phyloP scores from a whole-genome alignment of 2,329 filamentous ascomycete genomes.

The Fusarium protoensiforme region DNA sequence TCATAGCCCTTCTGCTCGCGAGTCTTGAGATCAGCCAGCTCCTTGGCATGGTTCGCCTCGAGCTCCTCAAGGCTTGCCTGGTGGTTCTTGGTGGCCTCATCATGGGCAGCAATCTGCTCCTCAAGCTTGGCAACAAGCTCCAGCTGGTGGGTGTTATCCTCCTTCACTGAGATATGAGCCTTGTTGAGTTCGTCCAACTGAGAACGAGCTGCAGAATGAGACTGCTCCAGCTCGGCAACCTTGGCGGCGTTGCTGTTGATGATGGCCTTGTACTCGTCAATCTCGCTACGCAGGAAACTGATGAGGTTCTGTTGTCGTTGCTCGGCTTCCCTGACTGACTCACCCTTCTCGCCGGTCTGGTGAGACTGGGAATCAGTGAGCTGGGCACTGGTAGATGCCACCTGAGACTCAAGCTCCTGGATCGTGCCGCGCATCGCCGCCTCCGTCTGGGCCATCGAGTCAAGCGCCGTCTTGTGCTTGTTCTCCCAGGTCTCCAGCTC shows the following conservation, averaged over 20 bases:
- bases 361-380: slow-evolving; percentile 57
- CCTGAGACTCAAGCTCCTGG: slow-evolving; percentile 73
- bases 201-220: slow-evolving; percentile 72
- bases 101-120: slow-evolving; percentile 69
- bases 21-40: slow-evolving; percentile 60
- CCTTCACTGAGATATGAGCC: slow-evolving; percentile 63
- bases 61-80: slow-evolving; percentile 63
- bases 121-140: slow-evolving; percentile 65
- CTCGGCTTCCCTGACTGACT: slow-evolving; percentile 59
- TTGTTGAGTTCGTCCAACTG: slow-evolving; percentile 75
- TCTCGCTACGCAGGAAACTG: slow-evolving; percentile 74
- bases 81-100: slow-evolving; percentile 65
- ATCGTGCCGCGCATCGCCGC: slow-evolving; percentile 78
- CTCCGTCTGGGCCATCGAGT: slow-evolving; percentile 78
- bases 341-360: slow-evolving; percentile 50
- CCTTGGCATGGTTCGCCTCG: slow-evolving; percentile 60
- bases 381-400: slow-evolving; percentile 65
- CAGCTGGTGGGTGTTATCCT: slow-evolving; percentile 58
- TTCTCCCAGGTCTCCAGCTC: slow-evolving; percentile 80
- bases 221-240: slow-evolving; percentile 79
- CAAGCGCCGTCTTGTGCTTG: slow-evolving; percentile 78
- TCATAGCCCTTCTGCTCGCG: slow-evolving; percentile 67
- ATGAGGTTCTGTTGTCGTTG: slow-evolving; percentile 70
- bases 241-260: slow-evolving; percentile 76
- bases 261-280: slow-evolving; percentile 82